Evolutionary conservation across 2,329 filamentous ascomycete genomes (phyloP).

Genomic region (Alternaria brassicicola): DNA sequence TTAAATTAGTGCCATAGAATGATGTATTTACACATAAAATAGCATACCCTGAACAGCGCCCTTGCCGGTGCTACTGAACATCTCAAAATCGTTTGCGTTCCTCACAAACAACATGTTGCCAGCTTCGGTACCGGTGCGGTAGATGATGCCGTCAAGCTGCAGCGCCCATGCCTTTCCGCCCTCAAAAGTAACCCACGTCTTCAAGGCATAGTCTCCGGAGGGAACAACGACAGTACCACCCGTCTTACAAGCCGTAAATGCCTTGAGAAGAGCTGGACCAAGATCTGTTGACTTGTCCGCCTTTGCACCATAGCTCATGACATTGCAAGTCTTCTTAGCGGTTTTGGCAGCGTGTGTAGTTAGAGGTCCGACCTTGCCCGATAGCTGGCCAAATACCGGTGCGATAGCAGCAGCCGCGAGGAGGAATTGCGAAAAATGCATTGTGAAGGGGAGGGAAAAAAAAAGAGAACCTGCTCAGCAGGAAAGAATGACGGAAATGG

Average conservation of each 20-base stretch:
- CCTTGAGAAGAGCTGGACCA: slow-evolving; percentile 55
- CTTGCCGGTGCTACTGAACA: slow-evolving; percentile 59
- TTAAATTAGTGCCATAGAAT: neutral
- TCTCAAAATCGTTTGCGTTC: slow-evolving; percentile 59
- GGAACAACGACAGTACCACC: slow-evolving; percentile 60
- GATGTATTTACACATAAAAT: neutral
- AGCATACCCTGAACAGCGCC: slow-evolving; percentile 57
- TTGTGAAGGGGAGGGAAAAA: too few species aligned
- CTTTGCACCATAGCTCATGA: slow-evolving; percentile 59
- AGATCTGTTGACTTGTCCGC: slow-evolving; percentile 61
- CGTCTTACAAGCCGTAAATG: slow-evolving; percentile 58
- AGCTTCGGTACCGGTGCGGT: slow-evolving; percentile 56
- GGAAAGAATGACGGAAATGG: slow-evolving; percentile 22
- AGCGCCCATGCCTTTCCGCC: slow-evolving; percentile 58
- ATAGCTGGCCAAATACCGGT: slow-evolving; percentile 38
- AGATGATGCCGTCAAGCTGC: slow-evolving; percentile 61
- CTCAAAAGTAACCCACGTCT: slow-evolving; percentile 57
- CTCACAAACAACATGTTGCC: slow-evolving; percentile 63
- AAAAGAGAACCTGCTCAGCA: slow-evolving; percentile 31
- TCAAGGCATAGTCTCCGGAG: slow-evolving; percentile 57
- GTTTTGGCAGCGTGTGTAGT: slow-evolving; percentile 50
- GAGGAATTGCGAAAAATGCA: slow-evolving; percentile 34
- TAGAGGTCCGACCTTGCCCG: slow-evolving; percentile 42
- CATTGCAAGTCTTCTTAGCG: slow-evolving; percentile 59
- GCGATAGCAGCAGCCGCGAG: slow-evolving; percentile 28